These are phyloP conservation scores for Mimosa bimucronata DNA, from an alignment of 306 rosid species.

Conservation along the genomic window DNA sequence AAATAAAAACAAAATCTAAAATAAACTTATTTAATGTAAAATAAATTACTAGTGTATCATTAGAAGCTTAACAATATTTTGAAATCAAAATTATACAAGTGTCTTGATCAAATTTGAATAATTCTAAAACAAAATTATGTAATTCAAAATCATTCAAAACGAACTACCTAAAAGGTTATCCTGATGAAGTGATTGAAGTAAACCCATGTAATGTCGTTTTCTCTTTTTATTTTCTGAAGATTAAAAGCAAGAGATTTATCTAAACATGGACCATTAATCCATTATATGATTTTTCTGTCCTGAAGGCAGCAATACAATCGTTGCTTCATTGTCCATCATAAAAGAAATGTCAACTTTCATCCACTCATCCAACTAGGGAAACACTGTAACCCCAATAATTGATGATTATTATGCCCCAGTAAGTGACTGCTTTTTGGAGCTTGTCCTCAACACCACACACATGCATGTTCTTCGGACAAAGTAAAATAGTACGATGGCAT, in stretches of 20 bases:
- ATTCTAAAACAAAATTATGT: no score
- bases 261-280: background rate
- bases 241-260: background rate
- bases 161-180: background rate
- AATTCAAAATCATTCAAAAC: background rate
- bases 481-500: slow-evolving; percentile 23
- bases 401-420: slow-evolving; percentile 17
- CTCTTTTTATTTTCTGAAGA: background rate
- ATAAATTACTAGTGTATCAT: no score
- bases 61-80: background rate
- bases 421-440: background rate
- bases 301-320: background rate
- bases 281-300: slow-evolving; percentile 6
- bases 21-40: background rate
- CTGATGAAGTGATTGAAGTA: background rate
- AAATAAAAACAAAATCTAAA: background rate
- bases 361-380: slow-evolving; percentile 29
- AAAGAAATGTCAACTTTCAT: slow-evolving; percentile 12
- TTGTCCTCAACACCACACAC: background rate
- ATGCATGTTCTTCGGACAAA: background rate
- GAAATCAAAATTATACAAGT: background rate
- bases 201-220: slow-evolving; percentile 11
- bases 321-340: slow-evolving; percentile 28
- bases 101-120: background rate
- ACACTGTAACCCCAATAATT: slow-evolving; percentile 41